A percentile compares a stretch with the other conserved stretches of the same genome.
phyloP scores from a whole-genome alignment of 805 yeast genomes.

The Saccharomycopsis fibuligera region DNA sequence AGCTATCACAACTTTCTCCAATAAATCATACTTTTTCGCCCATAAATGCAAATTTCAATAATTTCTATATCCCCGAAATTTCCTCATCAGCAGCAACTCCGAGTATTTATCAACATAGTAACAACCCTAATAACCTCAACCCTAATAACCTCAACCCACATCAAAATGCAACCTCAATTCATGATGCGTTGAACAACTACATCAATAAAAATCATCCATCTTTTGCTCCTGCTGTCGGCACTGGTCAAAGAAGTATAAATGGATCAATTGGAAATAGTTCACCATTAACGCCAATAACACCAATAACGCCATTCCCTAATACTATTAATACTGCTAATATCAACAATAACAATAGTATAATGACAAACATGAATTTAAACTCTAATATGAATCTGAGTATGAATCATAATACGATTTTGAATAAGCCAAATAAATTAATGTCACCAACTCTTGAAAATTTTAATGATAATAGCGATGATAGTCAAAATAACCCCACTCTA shows the following conservation, averaged over 20 bases:
- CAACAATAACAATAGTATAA: background rate
- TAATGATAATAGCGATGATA: background rate
- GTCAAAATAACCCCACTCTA: no score
- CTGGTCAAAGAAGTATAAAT: background rate
- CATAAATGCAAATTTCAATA: constrained; percentile 15
- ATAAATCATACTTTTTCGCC: constrained; percentile 19
- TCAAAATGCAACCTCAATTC: constrained; percentile 6
- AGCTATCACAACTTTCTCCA: constrained; percentile 18
- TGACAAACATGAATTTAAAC: no score
- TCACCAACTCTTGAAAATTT: constrained; percentile 1
- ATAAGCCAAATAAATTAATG: constrained; percentile 1
- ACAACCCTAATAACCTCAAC: background rate
- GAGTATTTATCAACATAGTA: background rate
- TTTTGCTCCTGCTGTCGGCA: background rate
- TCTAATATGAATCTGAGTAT: no score
- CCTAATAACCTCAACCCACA: background rate
- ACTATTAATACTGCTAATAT: background rate
- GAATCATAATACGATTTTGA: no score
- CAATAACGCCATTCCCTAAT: constrained; percentile 4
- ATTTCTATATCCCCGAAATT: constrained; percentile 13
- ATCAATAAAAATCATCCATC: constrained; percentile 1
- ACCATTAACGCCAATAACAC: constrained; percentile 21
- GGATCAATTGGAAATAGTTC: constrained; percentile 2
- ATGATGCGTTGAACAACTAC: constrained; percentile 13
- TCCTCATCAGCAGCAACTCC: background rate